phyloP scores from a whole-genome alignment of 352 stramenopile species.

The Saprolegnia parasitica region DNA sequence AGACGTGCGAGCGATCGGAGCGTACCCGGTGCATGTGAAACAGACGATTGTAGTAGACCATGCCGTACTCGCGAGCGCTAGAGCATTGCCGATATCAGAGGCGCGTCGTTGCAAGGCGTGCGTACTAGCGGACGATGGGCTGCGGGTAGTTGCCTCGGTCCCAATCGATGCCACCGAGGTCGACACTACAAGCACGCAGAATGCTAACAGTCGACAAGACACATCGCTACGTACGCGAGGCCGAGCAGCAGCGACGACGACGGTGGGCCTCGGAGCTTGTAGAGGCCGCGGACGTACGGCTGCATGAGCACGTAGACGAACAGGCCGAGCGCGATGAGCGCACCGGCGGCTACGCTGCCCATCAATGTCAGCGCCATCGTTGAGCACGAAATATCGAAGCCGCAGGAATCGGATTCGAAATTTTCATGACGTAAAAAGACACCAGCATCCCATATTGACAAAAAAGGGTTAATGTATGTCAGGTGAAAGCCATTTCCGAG shows the following conservation, averaged over 20 bases:
- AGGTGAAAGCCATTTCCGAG: too few species aligned
- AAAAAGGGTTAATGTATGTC: too few species aligned
- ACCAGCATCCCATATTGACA: too few species aligned
- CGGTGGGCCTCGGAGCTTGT: background rate
- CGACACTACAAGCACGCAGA: background rate
- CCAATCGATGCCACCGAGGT: constrained; percentile 23
- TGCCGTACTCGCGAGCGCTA: constrained; percentile 4
- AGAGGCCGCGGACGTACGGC: background rate
- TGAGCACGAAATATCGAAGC: too few species aligned
- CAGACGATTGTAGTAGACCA: background rate
- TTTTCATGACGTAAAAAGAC: too few species aligned
- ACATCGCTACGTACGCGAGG: background rate
- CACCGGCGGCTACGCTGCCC: too few species aligned
- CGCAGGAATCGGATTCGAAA: too few species aligned
- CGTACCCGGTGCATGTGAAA: constrained; percentile 3
- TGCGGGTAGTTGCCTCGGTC: constrained; percentile 14
- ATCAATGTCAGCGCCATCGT: too few species aligned
- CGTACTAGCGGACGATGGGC: background rate
- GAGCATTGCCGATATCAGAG: background rate
- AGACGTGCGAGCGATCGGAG: background rate
- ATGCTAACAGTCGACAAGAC: background rate
- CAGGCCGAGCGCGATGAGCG: too few species aligned
- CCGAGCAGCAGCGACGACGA: background rate
- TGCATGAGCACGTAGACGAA: too few species aligned
- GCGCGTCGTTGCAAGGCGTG: background rate